Evolutionary conservation across 2,329 filamentous ascomycete species (phyloP), one percentile per base, ranked within the genome.

Genomic region (Fusarium citri): DNA sequence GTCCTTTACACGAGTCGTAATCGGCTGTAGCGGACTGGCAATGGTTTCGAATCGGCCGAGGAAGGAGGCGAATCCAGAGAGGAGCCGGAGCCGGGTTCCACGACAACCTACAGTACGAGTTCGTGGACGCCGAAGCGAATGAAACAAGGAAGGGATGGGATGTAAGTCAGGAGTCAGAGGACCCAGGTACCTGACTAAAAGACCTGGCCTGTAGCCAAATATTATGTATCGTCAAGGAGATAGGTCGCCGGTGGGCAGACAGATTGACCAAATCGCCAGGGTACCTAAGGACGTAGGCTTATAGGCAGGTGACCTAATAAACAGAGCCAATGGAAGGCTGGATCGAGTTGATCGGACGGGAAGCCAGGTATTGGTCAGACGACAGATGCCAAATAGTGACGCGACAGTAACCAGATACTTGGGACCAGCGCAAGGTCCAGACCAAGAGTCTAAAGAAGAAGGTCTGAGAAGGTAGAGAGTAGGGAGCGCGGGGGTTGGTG

Each of bases 41-140:
- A 73, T 68, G 48, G 66, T 64, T 69, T 64, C 58, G 61, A 69
- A 48, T 55, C 64, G 70, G 64, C 63, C 63, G 62, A 64, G 26
- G 55, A 64, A 49, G 60, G 70, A 75, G 73, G 73, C 73, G 56
- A 75, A 69, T 69, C 68, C 70, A 66, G 68, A 62, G 64, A 62
- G 61, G 66, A 63, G 54, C 62, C 73, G 68, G 71, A 42, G 64
- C 71, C 71, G 73, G 70, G 57, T 65, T 66, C 59, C 54, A 64
- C 59, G 59, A 62, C 58, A 61, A n/a, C 31, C 34, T 34, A 51
- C 31, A 51, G 49, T 51, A 69, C 62, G 59, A 55, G 64, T 53
- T 59, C 61, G 55, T 55, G 48, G 46, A 30, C 51, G 59, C 51
- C 45, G 59, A 53, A 66, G 43, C 59, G 50, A 62, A 56, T 59